Evolutionary conservation across 2,329 filamentous ascomycete species (phyloP).

Genomic region (Penicillium sp.): DNA sequence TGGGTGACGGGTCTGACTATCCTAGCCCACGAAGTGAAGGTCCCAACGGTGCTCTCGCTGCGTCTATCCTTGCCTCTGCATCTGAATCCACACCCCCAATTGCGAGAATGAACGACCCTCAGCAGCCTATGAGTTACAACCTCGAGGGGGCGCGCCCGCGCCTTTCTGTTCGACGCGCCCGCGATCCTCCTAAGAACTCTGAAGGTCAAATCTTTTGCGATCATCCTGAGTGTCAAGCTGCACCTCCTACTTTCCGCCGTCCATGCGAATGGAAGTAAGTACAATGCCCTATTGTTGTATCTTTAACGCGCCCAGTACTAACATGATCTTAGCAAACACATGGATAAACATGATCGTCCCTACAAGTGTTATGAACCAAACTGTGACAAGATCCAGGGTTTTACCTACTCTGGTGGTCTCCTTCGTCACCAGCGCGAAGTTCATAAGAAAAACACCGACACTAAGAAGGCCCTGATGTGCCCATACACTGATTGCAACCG

Average conservation of each 20-base stretch:
- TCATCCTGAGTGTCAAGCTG: conserved; percentile 65
- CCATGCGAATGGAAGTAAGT: conserved; percentile 93
- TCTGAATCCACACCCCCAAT: conserved; percentile 33
- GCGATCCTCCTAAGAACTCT: conserved; percentile 60
- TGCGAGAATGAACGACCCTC: conserved; percentile 38
- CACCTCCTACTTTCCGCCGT: conserved; percentile 66
- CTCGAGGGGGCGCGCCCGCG: conserved; percentile 40
- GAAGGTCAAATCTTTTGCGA: conserved; percentile 77
- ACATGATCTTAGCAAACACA: conserved; percentile 71
- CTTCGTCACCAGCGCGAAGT: conserved; percentile 90
- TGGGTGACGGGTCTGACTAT: conserved; percentile 44
- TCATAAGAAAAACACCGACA: conserved; percentile 83
- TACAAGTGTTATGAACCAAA: conserved; percentile 81
- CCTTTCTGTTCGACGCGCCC: conserved; percentile 43
- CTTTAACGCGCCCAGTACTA: conserved; percentile 22
- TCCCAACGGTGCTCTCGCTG: conserved; percentile 33
- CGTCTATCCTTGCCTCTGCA: conserved; percentile 36
- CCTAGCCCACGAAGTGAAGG: conserved; percentile 46
- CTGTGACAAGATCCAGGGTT: conserved; percentile 88
- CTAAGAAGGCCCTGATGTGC: conserved; percentile 83
- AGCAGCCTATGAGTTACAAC: conserved; percentile 26
- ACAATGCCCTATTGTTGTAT: conserved; percentile 3
- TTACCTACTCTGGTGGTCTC: conserved; percentile 90
- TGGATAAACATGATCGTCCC: conserved; percentile 95
- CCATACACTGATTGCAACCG: conserved; percentile 86